These are phyloP conservation scores for Kwoniella bestiolae DNA, from an alignment of 768 basidiomycete species.

Conservation along the genomic window DNA sequence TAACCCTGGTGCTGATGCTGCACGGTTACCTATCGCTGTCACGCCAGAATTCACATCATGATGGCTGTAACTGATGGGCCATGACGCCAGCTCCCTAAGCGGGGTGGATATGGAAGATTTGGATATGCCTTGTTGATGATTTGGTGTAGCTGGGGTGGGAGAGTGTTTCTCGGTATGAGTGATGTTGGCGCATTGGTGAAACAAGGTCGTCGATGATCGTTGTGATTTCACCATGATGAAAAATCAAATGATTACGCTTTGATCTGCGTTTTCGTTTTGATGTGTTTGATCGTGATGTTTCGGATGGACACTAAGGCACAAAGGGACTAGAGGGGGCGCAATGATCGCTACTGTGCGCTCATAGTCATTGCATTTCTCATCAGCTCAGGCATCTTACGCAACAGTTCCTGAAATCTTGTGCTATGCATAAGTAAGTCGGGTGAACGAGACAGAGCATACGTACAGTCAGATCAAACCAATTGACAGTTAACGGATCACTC, in stretches of 20 bases:
- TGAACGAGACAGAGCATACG: too few relatives aligned
- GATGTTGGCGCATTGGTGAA: slow-evolving; percentile 22
- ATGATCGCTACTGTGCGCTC: neutral
- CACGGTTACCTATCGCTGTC: neutral
- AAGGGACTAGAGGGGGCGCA: slow-evolving; percentile 6
- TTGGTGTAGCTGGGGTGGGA: neutral
- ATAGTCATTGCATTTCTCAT: too few relatives aligned
- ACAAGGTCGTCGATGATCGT: slow-evolving; percentile 15
- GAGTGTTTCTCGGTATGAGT: neutral
- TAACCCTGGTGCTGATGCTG: neutral
- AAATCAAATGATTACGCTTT: neutral
- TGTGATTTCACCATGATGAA: slow-evolving; percentile 22
- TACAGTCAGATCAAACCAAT: too few relatives aligned
- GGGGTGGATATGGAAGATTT: neutral
- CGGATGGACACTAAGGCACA: neutral
- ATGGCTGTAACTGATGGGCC: neutral
- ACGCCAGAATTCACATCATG: neutral
- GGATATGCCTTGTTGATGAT: neutral
- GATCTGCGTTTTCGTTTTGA: neutral
- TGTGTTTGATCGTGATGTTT: slow-evolving; percentile 9
- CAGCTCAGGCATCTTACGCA: too few relatives aligned
- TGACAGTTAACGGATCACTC: neutral
- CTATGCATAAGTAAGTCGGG: too few relatives aligned
- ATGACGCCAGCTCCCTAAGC: neutral
- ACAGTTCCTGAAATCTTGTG: too few relatives aligned